phyloP scores from a whole-genome alignment of 2,329 filamentous ascomycete species.

The Talaromyces albobiverticillius region DNA sequence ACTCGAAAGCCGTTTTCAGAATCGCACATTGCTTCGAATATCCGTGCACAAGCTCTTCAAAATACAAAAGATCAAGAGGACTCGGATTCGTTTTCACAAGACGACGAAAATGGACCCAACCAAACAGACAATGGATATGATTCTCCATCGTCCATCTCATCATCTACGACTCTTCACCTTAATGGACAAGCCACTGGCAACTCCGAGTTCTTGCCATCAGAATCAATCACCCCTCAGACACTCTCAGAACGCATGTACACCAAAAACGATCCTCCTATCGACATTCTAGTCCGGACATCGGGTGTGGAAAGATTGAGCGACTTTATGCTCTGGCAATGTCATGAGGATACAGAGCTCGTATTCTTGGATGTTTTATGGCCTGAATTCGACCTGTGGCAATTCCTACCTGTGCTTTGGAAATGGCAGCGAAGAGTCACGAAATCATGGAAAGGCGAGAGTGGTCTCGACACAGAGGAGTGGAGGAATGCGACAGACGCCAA shows the following conservation, averaged over 20 bases:
- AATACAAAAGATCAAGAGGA: conserved; percentile 31
- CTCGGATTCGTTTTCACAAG: conserved; percentile 42
- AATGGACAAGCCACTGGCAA: conserved; percentile 25
- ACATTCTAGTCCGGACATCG: conserved; percentile 87
- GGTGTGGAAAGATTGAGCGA: conserved; percentile 91
- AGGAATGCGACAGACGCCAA: conserved; percentile 21
- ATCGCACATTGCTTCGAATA: conserved; percentile 80
- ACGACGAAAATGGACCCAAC: conserved; percentile 37
- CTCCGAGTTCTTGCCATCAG: conserved; percentile 67
- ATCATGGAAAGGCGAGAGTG: conserved; percentile 60
- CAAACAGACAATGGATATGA: conserved; percentile 28
- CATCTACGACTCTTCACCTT: conserved; percentile 51
- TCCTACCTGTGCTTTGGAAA: conserved; percentile 86
- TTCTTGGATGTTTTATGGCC: conserved; percentile 94
- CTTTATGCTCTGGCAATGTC: conserved; percentile 98
- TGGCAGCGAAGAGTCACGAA: conserved; percentile 72
- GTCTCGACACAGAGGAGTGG: conserved; percentile 47
- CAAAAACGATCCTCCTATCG: conserved; percentile 76
- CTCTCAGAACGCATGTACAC: conserved; percentile 87
- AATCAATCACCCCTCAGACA: conserved; percentile 80
- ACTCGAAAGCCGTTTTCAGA: conserved; percentile 75
- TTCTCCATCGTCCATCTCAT: conserved; percentile 37
- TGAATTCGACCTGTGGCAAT: conserved; percentile 90
- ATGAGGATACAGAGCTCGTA: conserved; percentile 86
- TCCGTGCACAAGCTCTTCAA: conserved; percentile 61